These are phyloP conservation scores for Diphasiastrum complanatum DNA, from an alignment of 83 land plant genomes.

Conservation along the genomic window DNA sequence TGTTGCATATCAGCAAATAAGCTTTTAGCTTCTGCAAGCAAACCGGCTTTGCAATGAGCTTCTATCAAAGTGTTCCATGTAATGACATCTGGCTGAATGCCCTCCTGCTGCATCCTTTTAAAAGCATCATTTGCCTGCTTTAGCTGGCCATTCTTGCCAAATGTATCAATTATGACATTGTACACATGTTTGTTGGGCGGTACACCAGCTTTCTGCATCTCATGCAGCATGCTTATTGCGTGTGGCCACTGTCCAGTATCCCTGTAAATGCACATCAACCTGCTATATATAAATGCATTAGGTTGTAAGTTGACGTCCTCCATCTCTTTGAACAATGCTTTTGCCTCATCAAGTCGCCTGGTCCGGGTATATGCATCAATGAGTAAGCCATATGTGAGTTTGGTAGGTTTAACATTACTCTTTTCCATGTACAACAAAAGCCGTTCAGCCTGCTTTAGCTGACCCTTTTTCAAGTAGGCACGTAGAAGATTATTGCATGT, in stretches of 20 bases:
- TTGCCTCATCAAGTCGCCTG: conserved; percentile 68
- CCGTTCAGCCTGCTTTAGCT: conserved; percentile 54
- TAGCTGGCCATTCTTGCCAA: conserved; percentile 67
- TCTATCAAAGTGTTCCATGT: conserved; percentile 92
- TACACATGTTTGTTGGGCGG: conserved; percentile 69
- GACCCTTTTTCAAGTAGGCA: conserved; percentile 56
- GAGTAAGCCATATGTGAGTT: conserved; percentile 59
- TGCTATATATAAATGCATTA: conserved; percentile 62
- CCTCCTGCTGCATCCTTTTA: conserved; percentile 62
- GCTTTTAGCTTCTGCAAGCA: conserved; percentile 13
- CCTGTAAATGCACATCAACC: conserved; percentile 60
- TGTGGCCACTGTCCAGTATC: conserved; percentile 74
- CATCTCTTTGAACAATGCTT: conserved; percentile 66
- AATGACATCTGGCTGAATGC: conserved; percentile 62
- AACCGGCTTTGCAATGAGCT: conserved; percentile 60
- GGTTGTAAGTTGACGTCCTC: conserved; percentile 46
- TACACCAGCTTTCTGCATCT: conserved; percentile 61
- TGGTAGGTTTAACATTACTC: conserved; percentile 46
- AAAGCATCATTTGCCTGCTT: conserved; percentile 61
- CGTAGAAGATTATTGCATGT: conserved; percentile 72
- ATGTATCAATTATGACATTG: conserved; percentile 80
- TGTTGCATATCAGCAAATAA: conserved; percentile 15
- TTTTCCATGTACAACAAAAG: conserved; percentile 42
- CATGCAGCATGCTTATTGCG: conserved; percentile 54
- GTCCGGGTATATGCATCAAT: conserved; percentile 71